phyloP scores from a whole-genome alignment of 495 filamentous ascomycete genomes.

The Penicillium arizonense region DNA sequence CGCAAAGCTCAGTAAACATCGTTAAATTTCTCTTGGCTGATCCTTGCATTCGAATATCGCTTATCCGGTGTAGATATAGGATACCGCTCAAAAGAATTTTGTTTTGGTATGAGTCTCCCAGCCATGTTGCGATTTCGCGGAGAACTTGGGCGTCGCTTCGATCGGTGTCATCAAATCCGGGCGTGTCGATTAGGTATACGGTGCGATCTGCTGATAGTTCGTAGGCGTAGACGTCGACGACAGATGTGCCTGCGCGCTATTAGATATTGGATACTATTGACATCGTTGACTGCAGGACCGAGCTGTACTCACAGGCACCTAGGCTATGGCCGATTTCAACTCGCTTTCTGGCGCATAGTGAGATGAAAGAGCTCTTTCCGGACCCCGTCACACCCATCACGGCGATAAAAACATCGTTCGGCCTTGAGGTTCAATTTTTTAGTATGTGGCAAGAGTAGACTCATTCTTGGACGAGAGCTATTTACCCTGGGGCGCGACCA shows the following conservation, averaged over 20 bases:
- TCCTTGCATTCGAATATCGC: constrained; percentile 33
- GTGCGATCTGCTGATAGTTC: background rate
- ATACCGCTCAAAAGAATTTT: constrained; percentile 24
- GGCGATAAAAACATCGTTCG: constrained; percentile 22
- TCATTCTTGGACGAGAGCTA: background rate
- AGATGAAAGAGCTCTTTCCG: constrained; percentile 43
- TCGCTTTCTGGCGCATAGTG: constrained; percentile 16
- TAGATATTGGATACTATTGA: background rate
- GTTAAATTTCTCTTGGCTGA: constrained; percentile 37
- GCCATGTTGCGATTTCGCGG: constrained; percentile 24
- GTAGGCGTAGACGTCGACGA: constrained; percentile 5
- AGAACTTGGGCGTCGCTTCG: constrained; percentile 36
- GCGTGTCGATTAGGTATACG: constrained; percentile 37
- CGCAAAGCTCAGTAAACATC: constrained; percentile 48
- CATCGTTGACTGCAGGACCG: background rate
- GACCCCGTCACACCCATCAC: constrained; percentile 46
- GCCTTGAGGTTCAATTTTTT: background rate
- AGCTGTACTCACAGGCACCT: constrained; percentile 16
- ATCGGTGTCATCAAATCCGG: constrained; percentile 43
- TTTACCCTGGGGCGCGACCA: background rate
- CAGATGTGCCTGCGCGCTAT: constrained; percentile 3
- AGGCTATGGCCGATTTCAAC: constrained; percentile 22
- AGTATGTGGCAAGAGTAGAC: too few relatives aligned
- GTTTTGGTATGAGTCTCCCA: constrained; percentile 1
- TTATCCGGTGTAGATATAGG: constrained; percentile 47